Evolutionary conservation across 495 filamentous ascomycete species (phyloP), one percentile per base, ranked within the genome.

Genomic region (Aspergillus ellipticus): DNA sequence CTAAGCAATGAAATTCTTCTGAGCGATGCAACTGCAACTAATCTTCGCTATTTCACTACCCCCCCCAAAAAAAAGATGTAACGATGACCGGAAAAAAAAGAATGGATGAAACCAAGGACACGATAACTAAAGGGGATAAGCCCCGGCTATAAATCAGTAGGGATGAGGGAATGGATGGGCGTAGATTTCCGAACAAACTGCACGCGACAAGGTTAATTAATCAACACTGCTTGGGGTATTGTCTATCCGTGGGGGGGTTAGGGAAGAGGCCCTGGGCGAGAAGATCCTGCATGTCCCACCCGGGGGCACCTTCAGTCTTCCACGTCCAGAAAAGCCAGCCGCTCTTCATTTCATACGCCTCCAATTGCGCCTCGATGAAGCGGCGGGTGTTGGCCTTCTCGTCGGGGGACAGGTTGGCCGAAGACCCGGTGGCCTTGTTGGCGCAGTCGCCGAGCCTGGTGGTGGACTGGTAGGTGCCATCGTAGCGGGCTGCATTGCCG

Each of bases 251-350:
- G 49, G 82, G 62, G n/a, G 85, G 84, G 58, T 82, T 75, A 19
- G 86, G 85, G 70, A 89, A 87, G 39, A 89, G 51, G 0, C 83
- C 84, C 26, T 67, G 77, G 5, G 67, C 75, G 17, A 86, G 63
- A 51, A 85, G 77, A 70, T 80, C 79, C 74, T 85, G 75, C 79
- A 95, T 85, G 65, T 93, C 84, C 92, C 92, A 96, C 70, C 92
- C 90, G 0, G 92, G 92, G 24, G 90, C 82, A 37, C 80, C 85
- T 60, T 95, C 89, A n/a, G 85, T 90, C 74, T 90, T 92, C 83
- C 89, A 91, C 6, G 84, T 85, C 89, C 89, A 92, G 72, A 88
- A 91, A 54, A 92, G 72, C 89, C 89, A 92, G 15, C 89, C 89
- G 0, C 64, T 72, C 17, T 78, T 80, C 62, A 77, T 74, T 73